A percentile compares a stretch with the other conserved stretches of the same genome.
These are phyloP conservation scores for Fraxinus quadrangulata DNA, from an alignment of 257 asterid genomes.

Conservation along the genomic window DNA sequence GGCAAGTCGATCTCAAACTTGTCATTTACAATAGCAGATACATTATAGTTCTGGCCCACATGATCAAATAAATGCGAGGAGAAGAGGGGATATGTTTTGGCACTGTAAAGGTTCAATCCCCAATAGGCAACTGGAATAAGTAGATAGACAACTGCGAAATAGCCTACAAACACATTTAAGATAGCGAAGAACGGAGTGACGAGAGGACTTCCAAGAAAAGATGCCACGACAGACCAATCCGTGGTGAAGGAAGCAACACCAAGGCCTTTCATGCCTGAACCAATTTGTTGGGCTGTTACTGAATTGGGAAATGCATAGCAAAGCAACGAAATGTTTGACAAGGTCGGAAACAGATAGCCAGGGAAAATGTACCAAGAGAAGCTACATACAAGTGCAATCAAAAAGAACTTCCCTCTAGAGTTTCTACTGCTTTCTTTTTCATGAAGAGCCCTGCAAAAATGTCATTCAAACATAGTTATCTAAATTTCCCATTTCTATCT, in stretches of 20 bases:
- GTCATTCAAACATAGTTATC: not conserved
- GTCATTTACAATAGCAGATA: slow-evolving; percentile 58
- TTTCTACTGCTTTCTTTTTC: slow-evolving; percentile 43
- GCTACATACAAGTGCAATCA: slow-evolving; percentile 54
- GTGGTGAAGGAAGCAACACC: slow-evolving; percentile 62
- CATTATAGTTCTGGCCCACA: slow-evolving; percentile 44
- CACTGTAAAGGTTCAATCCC: slow-evolving; percentile 59
- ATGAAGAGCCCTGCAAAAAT: slow-evolving; percentile 65
- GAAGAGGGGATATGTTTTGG: slow-evolving; percentile 57
- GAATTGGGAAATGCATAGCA: slow-evolving; percentile 58
- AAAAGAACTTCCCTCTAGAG: slow-evolving; percentile 60
- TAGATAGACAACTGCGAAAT: slow-evolving; percentile 36
- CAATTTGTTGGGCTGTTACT: slow-evolving; percentile 55
- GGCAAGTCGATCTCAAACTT: slow-evolving; percentile 55
- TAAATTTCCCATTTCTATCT: not conserved
- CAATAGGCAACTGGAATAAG: slow-evolving; percentile 58
- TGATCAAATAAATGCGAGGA: slow-evolving; percentile 43
- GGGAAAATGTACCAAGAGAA: slow-evolving; percentile 63
- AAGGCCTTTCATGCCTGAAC: slow-evolving; percentile 70
- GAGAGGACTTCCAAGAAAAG: slow-evolving; percentile 62
- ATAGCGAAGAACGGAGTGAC: slow-evolving; percentile 71
- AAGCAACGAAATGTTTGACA: slow-evolving; percentile 48
- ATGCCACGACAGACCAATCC: slow-evolving; percentile 63
- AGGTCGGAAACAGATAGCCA: slow-evolving; percentile 46
- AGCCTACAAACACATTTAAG: slow-evolving; percentile 55